Conservation (phyloP, 805 yeast genomes). For the Lipomyces kockii region DNA sequence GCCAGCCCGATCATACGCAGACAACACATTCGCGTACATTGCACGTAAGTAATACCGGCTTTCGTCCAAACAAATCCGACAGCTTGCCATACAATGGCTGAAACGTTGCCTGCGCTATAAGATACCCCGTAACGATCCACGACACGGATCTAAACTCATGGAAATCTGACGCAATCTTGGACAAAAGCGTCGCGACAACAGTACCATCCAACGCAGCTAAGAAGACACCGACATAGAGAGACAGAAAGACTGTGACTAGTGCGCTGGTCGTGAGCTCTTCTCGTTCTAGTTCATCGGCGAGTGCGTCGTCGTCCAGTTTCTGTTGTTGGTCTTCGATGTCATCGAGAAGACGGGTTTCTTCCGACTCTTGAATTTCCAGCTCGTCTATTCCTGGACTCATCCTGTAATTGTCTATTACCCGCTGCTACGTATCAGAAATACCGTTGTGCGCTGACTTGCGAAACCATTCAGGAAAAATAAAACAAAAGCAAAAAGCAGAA, state of each 20-base stretch:
- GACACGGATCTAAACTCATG: constrained; percentile 55
- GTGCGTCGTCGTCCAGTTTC: constrained; percentile 4
- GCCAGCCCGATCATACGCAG: too few species aligned
- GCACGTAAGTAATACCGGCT: constrained; percentile 50
- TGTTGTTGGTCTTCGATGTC: neutral
- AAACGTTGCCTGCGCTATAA: constrained; percentile 70
- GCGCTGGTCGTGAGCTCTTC: constrained; percentile 11
- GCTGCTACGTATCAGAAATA: too few species aligned
- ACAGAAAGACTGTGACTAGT: constrained; percentile 13
- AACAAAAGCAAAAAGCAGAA: too few species aligned
- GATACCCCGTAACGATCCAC: constrained; percentile 77
- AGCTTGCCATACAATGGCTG: constrained; percentile 75
- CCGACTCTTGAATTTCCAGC: neutral
- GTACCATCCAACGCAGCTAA: constrained; percentile 57
- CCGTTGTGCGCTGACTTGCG: too few species aligned
- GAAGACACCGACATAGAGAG: constrained; percentile 50
- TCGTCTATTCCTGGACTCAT: neutral
- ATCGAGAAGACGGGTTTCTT: neutral
- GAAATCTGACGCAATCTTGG: constrained; percentile 65
- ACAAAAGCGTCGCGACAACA: constrained; percentile 57
- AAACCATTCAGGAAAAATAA: too few species aligned
- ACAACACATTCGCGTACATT: constrained; percentile 37
- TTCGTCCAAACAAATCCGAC: constrained; percentile 59
- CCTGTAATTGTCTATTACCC: neutral
- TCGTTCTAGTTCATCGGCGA: constrained; percentile 11